phyloP scores from a whole-genome alignment of 1,284 basidiomycete species.

The Cystobasidium slooffiae region DNA sequence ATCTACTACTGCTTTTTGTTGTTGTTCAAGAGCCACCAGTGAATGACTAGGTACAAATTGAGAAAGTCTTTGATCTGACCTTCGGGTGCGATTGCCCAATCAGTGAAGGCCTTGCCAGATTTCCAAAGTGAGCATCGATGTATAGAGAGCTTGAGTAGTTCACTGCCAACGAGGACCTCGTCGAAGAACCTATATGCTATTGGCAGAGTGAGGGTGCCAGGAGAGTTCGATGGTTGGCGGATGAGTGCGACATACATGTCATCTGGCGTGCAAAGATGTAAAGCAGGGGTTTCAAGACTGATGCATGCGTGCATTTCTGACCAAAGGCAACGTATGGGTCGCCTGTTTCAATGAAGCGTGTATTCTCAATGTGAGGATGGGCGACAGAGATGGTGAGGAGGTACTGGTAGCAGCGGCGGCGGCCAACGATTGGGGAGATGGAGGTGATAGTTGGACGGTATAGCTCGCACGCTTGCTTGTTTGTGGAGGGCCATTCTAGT shows the following conservation, averaged over 20 bases:
- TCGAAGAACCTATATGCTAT: background rate
- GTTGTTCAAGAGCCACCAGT: too few relatives aligned
- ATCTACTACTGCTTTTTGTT: too few relatives aligned
- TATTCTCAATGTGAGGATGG: background rate
- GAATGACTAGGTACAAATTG: background rate
- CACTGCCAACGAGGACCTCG: background rate
- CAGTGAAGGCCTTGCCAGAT: background rate
- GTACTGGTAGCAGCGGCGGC: background rate
- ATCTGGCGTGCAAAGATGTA: background rate
- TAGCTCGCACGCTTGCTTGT: too few relatives aligned
- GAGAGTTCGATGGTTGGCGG: background rate
- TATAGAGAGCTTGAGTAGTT: background rate
- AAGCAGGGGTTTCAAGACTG: background rate
- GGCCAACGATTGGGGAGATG: too few relatives aligned
- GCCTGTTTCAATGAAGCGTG: background rate
- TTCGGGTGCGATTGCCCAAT: background rate
- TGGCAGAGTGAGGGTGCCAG: background rate
- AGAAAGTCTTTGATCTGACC: background rate
- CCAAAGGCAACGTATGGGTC: background rate
- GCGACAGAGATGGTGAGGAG: background rate
- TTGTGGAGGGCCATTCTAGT: too few relatives aligned
- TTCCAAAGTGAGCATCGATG: background rate
- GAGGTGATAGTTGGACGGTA: too few relatives aligned
- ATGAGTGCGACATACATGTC: background rate
- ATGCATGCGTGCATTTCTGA: background rate